phyloP scores from a whole-genome alignment of 2,329 filamentous ascomycete genomes.

The Bipolaris victoriae region DNA sequence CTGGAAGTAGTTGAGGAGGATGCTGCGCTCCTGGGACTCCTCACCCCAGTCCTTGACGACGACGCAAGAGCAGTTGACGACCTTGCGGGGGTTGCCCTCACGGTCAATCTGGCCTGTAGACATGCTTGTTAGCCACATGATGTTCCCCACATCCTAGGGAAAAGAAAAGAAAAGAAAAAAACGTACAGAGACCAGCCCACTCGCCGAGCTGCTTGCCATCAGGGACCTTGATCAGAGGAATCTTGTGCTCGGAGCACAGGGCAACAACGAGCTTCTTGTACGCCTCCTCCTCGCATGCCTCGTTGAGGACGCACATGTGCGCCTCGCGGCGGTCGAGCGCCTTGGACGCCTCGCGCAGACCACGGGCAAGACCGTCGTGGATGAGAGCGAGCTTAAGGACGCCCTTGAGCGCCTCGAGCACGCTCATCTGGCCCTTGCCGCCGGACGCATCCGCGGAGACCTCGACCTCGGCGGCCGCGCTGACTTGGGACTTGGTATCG shows the following conservation, averaged over 20 bases:
- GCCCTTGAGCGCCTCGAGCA: slow-evolving; percentile 98
- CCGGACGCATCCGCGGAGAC: slow-evolving; percentile 86
- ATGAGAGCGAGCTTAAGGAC: slow-evolving; percentile 98
- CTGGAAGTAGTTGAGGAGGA: slow-evolving; percentile 99
- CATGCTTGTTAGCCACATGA: slow-evolving; percentile 12
- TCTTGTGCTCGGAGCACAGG: slow-evolving; percentile 99
- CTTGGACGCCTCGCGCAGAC: slow-evolving; percentile 98
- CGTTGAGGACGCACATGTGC: slow-evolving; percentile 99
- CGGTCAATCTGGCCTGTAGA: slow-evolving; percentile 89
- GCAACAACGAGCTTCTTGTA: slow-evolving; percentile 99
- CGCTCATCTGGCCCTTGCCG: slow-evolving; percentile 89
- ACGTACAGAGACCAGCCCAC: slow-evolving; percentile 99
- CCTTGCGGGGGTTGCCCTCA: slow-evolving; percentile 99
- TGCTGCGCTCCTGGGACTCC: slow-evolving; percentile 97
- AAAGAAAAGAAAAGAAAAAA: slow-evolving; percentile 1
- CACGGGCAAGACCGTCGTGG: slow-evolving; percentile 98
- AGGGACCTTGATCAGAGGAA: slow-evolving; percentile 99
- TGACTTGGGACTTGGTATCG: slow-evolving; percentile 83
- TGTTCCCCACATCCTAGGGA: too few species aligned
- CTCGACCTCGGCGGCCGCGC: slow-evolving; percentile 89
- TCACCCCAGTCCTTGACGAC: slow-evolving; percentile 99
- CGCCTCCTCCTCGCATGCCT: slow-evolving; percentile 99
- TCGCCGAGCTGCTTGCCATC: slow-evolving; percentile 99
- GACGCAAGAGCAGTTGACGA: slow-evolving; percentile 99
- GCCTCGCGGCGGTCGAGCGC: slow-evolving; percentile 98